These are phyloP conservation scores for Hyaloscypha bicolor DNA, from an alignment of 495 filamentous ascomycete species.

Conservation along the genomic window DNA sequence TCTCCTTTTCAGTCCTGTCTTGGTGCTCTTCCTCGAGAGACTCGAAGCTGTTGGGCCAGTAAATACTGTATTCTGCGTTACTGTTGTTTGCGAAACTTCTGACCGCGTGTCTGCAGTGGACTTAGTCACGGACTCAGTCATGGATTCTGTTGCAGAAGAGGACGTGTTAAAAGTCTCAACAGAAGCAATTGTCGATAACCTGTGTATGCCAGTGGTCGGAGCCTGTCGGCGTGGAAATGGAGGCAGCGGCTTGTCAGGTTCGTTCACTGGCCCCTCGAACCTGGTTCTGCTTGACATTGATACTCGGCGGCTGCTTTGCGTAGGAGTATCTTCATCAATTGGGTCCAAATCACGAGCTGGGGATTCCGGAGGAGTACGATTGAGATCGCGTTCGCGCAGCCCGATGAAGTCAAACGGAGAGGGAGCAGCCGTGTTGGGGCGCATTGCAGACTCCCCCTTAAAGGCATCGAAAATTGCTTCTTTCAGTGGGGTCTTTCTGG, in stretches of 20 bases:
- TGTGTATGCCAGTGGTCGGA: constrained; percentile 65
- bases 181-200: constrained; percentile 74
- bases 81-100: constrained; percentile 48
- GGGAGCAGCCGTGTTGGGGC: constrained; percentile 11
- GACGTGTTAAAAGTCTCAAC: constrained; percentile 58
- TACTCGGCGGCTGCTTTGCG: constrained; percentile 12
- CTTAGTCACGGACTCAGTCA: constrained; percentile 33
- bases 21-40: constrained; percentile 32
- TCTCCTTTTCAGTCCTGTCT: constrained; percentile 60
- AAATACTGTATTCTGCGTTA: constrained; percentile 45
- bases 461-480: constrained; percentile 57
- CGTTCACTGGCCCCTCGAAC: constrained; percentile 24
- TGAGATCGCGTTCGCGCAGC: constrained; percentile 32
- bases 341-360: constrained; percentile 22
- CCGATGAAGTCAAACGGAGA: constrained; percentile 26
- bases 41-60: constrained; percentile 21
- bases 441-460: constrained; percentile 51
- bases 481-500: constrained; percentile 40
- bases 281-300: constrained; percentile 18
- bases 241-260: constrained; percentile 26
- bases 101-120: constrained; percentile 35
- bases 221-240: constrained; percentile 36
- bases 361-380: constrained; percentile 27
- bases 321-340: constrained; percentile 3
- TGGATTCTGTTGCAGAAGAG: constrained; percentile 38